phyloP scores from a whole-genome alignment of 208 protist genomes.

The Leishmania major region DNA sequence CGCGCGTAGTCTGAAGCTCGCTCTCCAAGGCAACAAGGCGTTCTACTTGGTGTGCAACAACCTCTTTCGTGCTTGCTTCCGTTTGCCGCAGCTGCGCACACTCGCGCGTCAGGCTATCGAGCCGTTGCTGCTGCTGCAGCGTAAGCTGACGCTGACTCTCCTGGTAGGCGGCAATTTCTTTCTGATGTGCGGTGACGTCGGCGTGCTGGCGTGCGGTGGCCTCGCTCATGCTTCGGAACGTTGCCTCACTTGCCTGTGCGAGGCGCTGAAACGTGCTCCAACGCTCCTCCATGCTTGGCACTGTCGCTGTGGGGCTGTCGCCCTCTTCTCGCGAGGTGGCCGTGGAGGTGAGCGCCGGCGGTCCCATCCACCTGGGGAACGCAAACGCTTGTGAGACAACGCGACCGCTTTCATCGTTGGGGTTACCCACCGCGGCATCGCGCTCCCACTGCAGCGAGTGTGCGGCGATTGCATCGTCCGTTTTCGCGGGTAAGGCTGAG shows the following conservation, averaged over 20 bases:
- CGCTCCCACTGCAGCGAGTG: not conserved
- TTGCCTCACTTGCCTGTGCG: conserved; percentile 23
- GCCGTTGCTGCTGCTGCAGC: conserved; percentile 23
- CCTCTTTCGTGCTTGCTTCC: conserved; percentile 26
- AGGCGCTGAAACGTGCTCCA: conserved; percentile 29
- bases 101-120: conserved; percentile 27
- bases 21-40: conserved; percentile 27
- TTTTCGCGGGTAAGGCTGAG: not conserved
- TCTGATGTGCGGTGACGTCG: conserved; percentile 20
- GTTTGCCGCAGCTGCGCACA: conserved; percentile 30
- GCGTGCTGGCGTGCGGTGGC: conserved; percentile 5
- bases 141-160: conserved; percentile 26
- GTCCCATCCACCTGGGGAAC: conserved; percentile 12
- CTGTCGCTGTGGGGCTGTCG: not conserved
- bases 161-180: conserved; percentile 34
- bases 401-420: not conserved
- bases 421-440: not conserved
- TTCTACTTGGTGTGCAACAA: conserved; percentile 34
- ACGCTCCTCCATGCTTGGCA: conserved; percentile 27
- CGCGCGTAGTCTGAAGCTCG: conserved; percentile 24
- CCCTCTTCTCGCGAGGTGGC: not conserved
- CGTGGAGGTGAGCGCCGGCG: conserved; percentile 17
- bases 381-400: not conserved
- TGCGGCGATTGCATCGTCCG: not conserved
- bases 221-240: conserved; percentile 20